Evolutionary conservation across 768 basidiomycete genomes (phyloP), one percentile per base, ranked within the genome.

Genomic region (Favolaschia claudopus): DNA sequence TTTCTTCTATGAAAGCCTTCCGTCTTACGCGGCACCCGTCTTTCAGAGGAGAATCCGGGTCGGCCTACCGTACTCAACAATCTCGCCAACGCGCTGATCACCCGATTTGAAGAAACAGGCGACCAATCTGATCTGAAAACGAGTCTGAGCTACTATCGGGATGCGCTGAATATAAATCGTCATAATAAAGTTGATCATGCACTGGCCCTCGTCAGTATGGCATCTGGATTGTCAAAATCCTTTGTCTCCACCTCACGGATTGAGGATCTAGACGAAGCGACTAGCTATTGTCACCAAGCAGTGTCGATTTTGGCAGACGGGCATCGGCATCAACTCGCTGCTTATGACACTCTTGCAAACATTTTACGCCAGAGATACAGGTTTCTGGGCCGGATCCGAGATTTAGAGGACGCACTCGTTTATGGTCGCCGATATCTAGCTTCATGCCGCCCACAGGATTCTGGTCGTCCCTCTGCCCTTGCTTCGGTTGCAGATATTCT

Each of bases 361-460:
- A 9, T 33, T 6, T 31, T 47, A 32, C 28, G 9, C 29, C 7
- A 4, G 29, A 47, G 19, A 32, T 47, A 32, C 28, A 1, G 19
- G n/a, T 47, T 31, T 17, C 31, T 47, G 9, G 45, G 45, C 10
- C 29, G 33, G 29, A 31, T 28, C 8, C 45, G 31, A 32, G 45
- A 47, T 47, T 32, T 47, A 10, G 45, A 47, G 29, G 45, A 47
- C n/a, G 45, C 45, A 19, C 28, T 47, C 17, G 45, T n/a, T 15
- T 19, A 32, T 32, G 8, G 19, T 12, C 29, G 31, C 2, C 28
- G 22, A 47, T 32, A 32, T 47, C 28, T 47, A 13, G 45, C 15
- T 10, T 47, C 20, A 4, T 13, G 22, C 31, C 45, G 17, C 9
- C 29, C 19, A n/a, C 29, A 20, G 2, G 45, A 47, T 47, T 22